phyloP scores from a whole-genome alignment of 2,329 filamentous ascomycete genomes.

The Exophiala sp. region DNA sequence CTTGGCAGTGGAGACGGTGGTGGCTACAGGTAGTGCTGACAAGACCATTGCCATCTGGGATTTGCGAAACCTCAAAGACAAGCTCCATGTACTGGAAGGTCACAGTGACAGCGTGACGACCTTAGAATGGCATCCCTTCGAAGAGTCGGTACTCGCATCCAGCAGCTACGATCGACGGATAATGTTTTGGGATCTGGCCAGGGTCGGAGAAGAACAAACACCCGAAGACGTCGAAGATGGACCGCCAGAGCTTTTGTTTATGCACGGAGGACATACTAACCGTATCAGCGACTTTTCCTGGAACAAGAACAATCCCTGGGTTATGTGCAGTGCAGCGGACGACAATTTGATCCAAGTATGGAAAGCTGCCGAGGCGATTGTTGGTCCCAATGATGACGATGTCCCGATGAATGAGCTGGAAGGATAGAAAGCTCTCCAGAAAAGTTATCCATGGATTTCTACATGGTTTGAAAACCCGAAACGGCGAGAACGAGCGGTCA shows the following conservation, averaged over 20 bases:
- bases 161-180: slow-evolving; percentile 90
- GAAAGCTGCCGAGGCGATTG: slow-evolving; percentile 80
- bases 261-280: slow-evolving; percentile 98
- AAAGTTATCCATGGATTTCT: too few species aligned
- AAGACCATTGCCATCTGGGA: slow-evolving; percentile 97
- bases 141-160: slow-evolving; percentile 83
- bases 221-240: slow-evolving; percentile 95
- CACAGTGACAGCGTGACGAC: slow-evolving; percentile 89
- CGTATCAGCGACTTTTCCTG: slow-evolving; percentile 95
- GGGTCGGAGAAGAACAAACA: slow-evolving; percentile 88
- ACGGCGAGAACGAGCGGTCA: too few species aligned
- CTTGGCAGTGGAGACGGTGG: slow-evolving; percentile 79
- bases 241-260: slow-evolving; percentile 93
- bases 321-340: slow-evolving; percentile 91
- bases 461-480: too few species aligned
- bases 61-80: slow-evolving; percentile 81
- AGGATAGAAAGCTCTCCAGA: slow-evolving; percentile 19
- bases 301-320: slow-evolving; percentile 96
- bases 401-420: slow-evolving; percentile 75
- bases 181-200: slow-evolving; percentile 93
- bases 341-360: slow-evolving; percentile 96
- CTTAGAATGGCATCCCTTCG: slow-evolving; percentile 89
- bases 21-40: slow-evolving; percentile 91
- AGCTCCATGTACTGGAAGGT: slow-evolving; percentile 83
- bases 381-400: slow-evolving; percentile 66